Conservation (phyloP, 129 eudicot genomes). For the Pittosporum tobira region DNA sequence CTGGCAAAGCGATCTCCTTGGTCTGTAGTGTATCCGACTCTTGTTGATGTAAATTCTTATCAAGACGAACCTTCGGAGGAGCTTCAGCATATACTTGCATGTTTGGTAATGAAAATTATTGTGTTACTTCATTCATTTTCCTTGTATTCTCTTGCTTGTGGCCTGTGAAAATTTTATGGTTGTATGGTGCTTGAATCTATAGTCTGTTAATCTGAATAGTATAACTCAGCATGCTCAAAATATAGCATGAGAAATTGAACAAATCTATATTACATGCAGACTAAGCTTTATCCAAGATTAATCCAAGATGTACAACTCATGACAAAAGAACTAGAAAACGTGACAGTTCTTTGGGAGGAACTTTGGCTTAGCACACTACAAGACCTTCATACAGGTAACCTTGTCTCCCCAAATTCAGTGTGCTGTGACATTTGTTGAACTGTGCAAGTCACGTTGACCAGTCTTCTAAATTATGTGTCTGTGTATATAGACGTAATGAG, state of each 20-base stretch:
- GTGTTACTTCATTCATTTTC: not conserved
- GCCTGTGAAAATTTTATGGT: not conserved
- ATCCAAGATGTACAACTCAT: conserved; percentile 88
- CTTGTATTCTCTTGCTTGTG: conserved; percentile 2
- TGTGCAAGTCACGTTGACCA: not conserved
- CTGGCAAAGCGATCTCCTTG: conserved; percentile 88
- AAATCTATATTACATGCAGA: conserved; percentile 47
- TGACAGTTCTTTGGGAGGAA: conserved; percentile 98
- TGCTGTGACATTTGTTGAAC: not conserved
- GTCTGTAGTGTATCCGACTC: conserved; percentile 92
- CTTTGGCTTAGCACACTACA: conserved; percentile 98
- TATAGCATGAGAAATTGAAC: conserved; percentile 10
- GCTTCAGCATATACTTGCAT: conserved; percentile 74
- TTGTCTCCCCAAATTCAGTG: not conserved
- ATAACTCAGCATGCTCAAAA: conserved; percentile 5
- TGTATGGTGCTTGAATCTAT: conserved; percentile 3
- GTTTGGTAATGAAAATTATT: conserved; percentile 44
- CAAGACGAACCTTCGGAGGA: conserved; percentile 77
- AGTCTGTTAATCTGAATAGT: conserved; percentile 3
- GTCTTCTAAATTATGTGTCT: not conserved
- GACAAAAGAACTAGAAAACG: conserved; percentile 90
- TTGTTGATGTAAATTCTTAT: conserved; percentile 73
- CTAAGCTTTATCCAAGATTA: conserved; percentile 75
- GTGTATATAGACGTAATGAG: conserved; percentile 57
- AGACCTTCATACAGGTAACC: conserved; percentile 95